Evolutionary conservation across 352 stramenopile species (phyloP).

Genomic region (Achlya hypogyna): DNA sequence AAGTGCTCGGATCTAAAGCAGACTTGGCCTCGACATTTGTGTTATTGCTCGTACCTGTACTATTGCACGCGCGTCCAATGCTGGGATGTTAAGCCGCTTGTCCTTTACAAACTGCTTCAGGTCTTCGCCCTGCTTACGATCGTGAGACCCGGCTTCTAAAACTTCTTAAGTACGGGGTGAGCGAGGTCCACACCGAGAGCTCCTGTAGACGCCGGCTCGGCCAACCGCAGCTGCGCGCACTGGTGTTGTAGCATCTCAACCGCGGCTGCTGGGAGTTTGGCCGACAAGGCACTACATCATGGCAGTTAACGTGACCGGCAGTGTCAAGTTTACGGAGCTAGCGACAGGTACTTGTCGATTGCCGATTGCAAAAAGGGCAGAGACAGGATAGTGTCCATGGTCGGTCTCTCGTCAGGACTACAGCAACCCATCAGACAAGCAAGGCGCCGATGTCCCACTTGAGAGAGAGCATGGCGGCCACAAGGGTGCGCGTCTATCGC

Average conservation of each 20-base stretch:
- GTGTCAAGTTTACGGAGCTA: neutral
- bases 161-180: neutral
- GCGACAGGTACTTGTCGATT: neutral
- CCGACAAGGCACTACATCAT: neutral
- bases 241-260: neutral
- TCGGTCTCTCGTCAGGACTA: slow-evolving; percentile 3
- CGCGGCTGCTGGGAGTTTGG: neutral
- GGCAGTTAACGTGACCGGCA: too few relatives aligned
- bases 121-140: neutral
- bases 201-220: neutral
- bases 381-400: neutral
- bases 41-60: slow-evolving; percentile 1
- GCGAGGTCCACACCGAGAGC: neutral
- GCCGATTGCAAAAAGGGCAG: neutral
- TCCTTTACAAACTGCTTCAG: slow-evolving; percentile 12
- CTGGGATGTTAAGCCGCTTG: neutral
- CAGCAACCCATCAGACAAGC: neutral
- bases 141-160: neutral
- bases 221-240: neutral
- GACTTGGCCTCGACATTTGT: too few relatives aligned
- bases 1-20: neutral
- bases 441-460: neutral
- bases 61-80: slow-evolving; percentile 4
- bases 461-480: neutral
- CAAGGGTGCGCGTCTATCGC: neutral